phyloP scores from a whole-genome alignment of 2,329 filamentous ascomycete species.

The Byssothecium circinans region DNA sequence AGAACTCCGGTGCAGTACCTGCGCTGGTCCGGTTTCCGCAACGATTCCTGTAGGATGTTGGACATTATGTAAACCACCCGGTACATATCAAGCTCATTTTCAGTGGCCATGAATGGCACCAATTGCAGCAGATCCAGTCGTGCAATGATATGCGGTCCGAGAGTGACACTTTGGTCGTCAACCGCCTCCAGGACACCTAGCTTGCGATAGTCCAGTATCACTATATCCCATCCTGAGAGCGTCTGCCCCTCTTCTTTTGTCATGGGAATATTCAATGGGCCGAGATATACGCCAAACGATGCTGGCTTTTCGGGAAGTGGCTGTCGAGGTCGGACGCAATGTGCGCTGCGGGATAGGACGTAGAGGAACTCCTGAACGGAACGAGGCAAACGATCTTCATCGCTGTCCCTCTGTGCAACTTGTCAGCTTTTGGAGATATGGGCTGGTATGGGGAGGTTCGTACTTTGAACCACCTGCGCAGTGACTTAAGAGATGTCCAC shows the following conservation, averaged over 20 bases:
- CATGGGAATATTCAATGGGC: slow-evolving; percentile 27
- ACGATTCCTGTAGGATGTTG: slow-evolving; percentile 23
- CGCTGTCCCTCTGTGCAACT: slow-evolving; percentile 15
- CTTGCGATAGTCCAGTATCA: slow-evolving; percentile 36
- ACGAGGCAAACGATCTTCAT: slow-evolving; percentile 22
- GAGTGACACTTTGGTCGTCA: slow-evolving; percentile 21
- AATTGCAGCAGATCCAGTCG: slow-evolving; percentile 32
- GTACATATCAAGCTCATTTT: slow-evolving; percentile 31
- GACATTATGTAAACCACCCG: slow-evolving; percentile 29
- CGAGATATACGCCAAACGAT: slow-evolving; percentile 42
- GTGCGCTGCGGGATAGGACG: slow-evolving; percentile 24
- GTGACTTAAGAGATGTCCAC: slow-evolving; percentile 26
- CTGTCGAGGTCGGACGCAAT: slow-evolving; percentile 21
- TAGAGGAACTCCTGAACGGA: slow-evolving; percentile 36
- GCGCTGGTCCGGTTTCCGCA: slow-evolving; percentile 25
- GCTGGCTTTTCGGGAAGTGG: slow-evolving; percentile 28
- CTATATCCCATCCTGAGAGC: slow-evolving; percentile 36
- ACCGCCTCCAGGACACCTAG: slow-evolving; percentile 36
- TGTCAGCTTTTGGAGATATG: slow-evolving; percentile 10
- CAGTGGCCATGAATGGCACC: slow-evolving; percentile 21
- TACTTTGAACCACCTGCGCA: slow-evolving; percentile 26
- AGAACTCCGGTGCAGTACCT: slow-evolving; percentile 40
- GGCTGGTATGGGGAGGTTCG: background rate
- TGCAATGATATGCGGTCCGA: slow-evolving; percentile 37
- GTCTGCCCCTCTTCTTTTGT: slow-evolving; percentile 28